Percentiles rank a stretch among this genome's conserved stretches.
phyloP scores from a whole-genome alignment of 495 filamentous ascomycete species.

The Xylaria sp. region DNA sequence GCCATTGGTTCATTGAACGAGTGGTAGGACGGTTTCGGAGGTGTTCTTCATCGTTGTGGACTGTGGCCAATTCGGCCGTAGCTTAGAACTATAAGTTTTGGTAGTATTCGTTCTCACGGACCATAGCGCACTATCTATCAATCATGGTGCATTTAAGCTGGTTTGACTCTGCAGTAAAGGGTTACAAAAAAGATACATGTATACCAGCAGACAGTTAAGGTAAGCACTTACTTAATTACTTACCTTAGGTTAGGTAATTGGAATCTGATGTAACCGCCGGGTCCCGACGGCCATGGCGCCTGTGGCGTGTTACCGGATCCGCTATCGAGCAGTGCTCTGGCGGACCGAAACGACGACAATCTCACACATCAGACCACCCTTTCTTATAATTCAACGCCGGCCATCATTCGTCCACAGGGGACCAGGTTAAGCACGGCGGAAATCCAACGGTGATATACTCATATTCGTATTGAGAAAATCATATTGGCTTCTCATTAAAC shows the following conservation, averaged over 20 bases:
- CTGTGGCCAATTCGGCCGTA: not conserved
- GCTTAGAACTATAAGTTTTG: not conserved
- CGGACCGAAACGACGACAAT: constrained; percentile 24
- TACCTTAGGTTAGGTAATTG: not conserved
- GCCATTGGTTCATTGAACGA: constrained; percentile 11
- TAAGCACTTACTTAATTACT: too few relatives aligned
- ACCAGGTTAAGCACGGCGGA: not conserved
- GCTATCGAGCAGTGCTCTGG: constrained; percentile 34
- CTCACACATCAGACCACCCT: constrained; percentile 4
- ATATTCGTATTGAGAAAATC: not conserved
- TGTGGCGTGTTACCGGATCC: constrained; percentile 32
- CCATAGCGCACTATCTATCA: not conserved
- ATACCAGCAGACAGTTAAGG: not conserved
- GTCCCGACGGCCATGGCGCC: constrained; percentile 22
- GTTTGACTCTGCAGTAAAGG: not conserved
- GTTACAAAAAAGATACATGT: not conserved
- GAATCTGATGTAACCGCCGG: constrained; percentile 9
- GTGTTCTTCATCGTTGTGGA: not conserved
- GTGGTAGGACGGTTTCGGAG: not conserved
- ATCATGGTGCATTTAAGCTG: not conserved
- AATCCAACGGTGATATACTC: not conserved
- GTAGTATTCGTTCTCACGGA: not conserved
- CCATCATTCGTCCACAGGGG: not conserved
- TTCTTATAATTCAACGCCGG: not conserved
- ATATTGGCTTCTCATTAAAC: not conserved